Evolutionary conservation across 2,329 filamentous ascomycete species (phyloP).

Genomic region (Aspergillus floridensis): DNA sequence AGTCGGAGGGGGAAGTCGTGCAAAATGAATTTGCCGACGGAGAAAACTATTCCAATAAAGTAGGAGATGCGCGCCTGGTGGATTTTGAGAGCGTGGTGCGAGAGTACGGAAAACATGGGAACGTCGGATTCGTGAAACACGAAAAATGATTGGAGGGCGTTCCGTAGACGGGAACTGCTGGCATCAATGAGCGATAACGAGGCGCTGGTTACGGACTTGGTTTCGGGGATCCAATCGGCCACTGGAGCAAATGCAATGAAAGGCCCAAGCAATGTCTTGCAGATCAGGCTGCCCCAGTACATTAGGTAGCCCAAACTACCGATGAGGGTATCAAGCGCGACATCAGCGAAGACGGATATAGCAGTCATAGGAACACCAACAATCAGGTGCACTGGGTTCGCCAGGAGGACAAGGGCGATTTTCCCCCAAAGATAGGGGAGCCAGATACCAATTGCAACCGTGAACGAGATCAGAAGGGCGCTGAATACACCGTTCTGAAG

Average conservation of each 20-base stretch:
- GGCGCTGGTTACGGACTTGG: slow-evolving; percentile 39
- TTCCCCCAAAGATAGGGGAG: slow-evolving; percentile 91
- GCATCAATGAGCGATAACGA: slow-evolving; percentile 44
- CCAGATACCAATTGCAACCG: slow-evolving; percentile 81
- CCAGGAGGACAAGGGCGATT: slow-evolving; percentile 72
- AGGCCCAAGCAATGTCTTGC: slow-evolving; percentile 34
- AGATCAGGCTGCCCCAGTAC: slow-evolving; percentile 38
- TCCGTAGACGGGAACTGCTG: slow-evolving; percentile 40
- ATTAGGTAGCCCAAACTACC: slow-evolving; percentile 57
- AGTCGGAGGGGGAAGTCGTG: slow-evolving; percentile 39
- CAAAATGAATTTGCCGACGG: slow-evolving; percentile 42
- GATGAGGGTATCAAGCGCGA: slow-evolving; percentile 73
- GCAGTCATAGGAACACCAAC: slow-evolving; percentile 69
- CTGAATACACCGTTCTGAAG: slow-evolving; percentile 96
- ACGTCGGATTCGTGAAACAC: slow-evolving; percentile 58
- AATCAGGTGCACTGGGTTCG: slow-evolving; percentile 68
- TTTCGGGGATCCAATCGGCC: slow-evolving; percentile 34
- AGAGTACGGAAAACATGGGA: slow-evolving; percentile 72
- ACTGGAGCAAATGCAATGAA: slow-evolving; percentile 35
- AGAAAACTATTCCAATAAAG: slow-evolving; percentile 42
- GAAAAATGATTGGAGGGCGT: slow-evolving; percentile 39
- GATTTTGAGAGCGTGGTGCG: slow-evolving; percentile 65
- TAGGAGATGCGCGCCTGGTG: slow-evolving; percentile 56
- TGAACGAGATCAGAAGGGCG: slow-evolving; percentile 81
- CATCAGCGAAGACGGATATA: slow-evolving; percentile 70